Percentiles rank a stretch among this genome's conserved stretches.
Evolutionary conservation across 176 grass and related monocot genomes (phyloP).

Genomic region (Aegilops bicornis): DNA sequence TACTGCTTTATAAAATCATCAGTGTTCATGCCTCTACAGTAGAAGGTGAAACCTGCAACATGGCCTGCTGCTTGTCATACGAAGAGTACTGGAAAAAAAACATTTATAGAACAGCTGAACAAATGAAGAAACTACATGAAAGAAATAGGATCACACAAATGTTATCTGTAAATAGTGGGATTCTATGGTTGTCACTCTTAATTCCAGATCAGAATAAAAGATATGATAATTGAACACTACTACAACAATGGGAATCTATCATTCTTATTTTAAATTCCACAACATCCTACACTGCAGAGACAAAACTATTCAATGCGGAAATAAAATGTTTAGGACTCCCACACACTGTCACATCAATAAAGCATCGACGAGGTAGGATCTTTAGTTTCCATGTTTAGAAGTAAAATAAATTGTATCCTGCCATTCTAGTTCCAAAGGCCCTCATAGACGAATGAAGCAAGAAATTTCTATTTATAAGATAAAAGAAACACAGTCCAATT

Average conservation of each 20-base stretch:
- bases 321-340: neutral
- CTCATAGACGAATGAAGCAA: neutral
- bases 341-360: neutral
- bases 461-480: neutral
- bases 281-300: neutral
- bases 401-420: neutral
- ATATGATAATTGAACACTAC: neutral
- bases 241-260: neutral
- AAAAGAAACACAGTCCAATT: neutral
- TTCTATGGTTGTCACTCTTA: neutral
- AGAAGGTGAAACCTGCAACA: conserved; percentile 15
- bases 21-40: neutral
- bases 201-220: neutral
- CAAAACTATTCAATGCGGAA: neutral
- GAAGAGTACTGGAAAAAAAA: neutral
- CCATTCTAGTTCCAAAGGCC: neutral
- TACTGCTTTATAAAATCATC: conserved; percentile 20
- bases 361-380: neutral
- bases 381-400: neutral
- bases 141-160: neutral
- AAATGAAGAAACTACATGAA: neutral
- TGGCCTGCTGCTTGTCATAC: neutral
- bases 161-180: neutral
- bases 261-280: neutral
- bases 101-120: neutral